These are phyloP conservation scores for Talaromyces stipitatus DNA, from an alignment of 495 filamentous ascomycete species.

Conservation along the genomic window DNA sequence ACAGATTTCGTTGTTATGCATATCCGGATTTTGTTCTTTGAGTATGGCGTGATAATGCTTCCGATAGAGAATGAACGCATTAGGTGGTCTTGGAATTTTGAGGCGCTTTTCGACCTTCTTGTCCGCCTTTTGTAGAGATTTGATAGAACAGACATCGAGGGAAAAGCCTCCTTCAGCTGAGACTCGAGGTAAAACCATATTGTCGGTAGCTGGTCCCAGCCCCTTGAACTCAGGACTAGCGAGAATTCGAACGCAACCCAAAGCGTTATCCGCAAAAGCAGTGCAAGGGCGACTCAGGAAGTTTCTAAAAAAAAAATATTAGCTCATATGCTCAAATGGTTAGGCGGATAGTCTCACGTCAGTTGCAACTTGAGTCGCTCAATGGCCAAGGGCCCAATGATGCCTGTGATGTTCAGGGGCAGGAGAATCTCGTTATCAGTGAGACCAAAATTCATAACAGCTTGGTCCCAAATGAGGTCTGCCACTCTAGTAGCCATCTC, in stretches of 20 bases:
- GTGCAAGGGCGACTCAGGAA: conserved; percentile 19
- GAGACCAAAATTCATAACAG: conserved; percentile 16
- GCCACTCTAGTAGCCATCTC: conserved; percentile 7
- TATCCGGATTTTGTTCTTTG: conserved; percentile 26
- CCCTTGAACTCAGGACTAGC: not conserved
- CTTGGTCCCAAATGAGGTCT: conserved; percentile 21
- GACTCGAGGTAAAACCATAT: not conserved
- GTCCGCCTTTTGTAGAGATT: not conserved
- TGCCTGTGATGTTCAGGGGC: conserved; percentile 16
- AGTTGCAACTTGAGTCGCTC: conserved; percentile 19
- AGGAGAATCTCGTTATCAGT: conserved; percentile 22
- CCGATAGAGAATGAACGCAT: conserved; percentile 40
- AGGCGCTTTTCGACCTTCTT: conserved; percentile 5
- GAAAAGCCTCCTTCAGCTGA: not conserved
- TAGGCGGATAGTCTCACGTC: conserved; percentile 9
- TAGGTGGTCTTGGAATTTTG: conserved; percentile 35
- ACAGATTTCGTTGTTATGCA: conserved; percentile 42
- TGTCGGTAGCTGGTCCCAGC: not conserved
- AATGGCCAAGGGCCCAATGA: conserved; percentile 18
- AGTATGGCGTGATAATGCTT: conserved; percentile 27
- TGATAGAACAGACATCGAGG: not conserved
- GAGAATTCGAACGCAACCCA: not conserved
- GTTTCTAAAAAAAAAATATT: conserved; percentile 11
- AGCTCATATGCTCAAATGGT: not conserved
- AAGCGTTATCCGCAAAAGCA: conserved; percentile 18